Evolutionary conservation across 352 stramenopile genomes (phyloP).

Genomic region (Pythium periplocum): DNA sequence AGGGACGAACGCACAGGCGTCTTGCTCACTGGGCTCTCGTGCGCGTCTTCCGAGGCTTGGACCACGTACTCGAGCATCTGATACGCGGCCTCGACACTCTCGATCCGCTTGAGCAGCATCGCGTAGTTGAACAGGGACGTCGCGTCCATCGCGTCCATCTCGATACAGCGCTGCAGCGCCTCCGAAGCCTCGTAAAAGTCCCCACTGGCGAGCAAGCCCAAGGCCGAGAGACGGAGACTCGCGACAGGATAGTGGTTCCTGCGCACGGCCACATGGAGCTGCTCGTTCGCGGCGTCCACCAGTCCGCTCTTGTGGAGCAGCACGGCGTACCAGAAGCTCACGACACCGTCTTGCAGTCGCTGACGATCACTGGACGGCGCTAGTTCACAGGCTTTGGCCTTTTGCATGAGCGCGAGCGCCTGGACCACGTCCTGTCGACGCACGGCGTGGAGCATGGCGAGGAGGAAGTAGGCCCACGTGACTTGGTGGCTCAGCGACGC

Average conservation of each 20-base stretch:
- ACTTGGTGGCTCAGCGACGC: not conserved
- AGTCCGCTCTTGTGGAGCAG: constrained; percentile 27
- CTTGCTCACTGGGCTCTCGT: constrained; percentile 1
- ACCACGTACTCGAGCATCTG: constrained; percentile 53
- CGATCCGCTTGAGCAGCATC: constrained; percentile 46
- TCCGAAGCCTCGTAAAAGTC: constrained; percentile 38
- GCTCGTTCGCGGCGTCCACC: constrained; percentile 11
- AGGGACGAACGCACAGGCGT: no score
- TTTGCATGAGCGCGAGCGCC: constrained; percentile 27
- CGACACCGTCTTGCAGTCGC: constrained; percentile 7
- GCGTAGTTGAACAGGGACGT: constrained; percentile 67
- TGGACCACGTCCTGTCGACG: constrained; percentile 18
- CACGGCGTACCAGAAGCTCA: constrained; percentile 61
- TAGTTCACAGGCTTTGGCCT: constrained; percentile 7
- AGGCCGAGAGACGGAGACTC: constrained; percentile 48
- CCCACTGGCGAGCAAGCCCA: constrained; percentile 25
- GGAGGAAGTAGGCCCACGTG: constrained; percentile 37
- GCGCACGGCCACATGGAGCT: constrained; percentile 41
- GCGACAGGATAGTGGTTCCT: constrained; percentile 39
- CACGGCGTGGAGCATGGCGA: constrained; percentile 29
- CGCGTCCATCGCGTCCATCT: constrained; percentile 44
- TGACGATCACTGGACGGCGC: no score
- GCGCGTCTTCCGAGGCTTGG: constrained; percentile 7
- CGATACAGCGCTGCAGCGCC: constrained; percentile 48
- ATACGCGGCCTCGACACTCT: constrained; percentile 38